A percentile compares a stretch with the other conserved stretches of the same genome.
Conservation (phyloP, 164 flowering plant species). For the Santalum album region DNA sequence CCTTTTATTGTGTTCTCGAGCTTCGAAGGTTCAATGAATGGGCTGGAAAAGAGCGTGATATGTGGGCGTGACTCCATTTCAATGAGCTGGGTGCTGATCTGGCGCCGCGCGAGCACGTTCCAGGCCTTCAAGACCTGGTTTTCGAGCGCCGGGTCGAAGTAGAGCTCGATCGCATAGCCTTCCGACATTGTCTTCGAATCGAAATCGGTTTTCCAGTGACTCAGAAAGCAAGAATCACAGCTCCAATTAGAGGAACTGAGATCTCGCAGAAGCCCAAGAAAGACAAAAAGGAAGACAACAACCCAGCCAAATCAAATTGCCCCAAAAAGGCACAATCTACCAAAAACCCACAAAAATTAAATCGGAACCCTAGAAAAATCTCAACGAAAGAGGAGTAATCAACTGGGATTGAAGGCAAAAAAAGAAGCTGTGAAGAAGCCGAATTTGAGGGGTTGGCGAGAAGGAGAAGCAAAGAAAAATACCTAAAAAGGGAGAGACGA, state of each 20-base stretch:
- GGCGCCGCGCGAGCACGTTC: conserved; percentile 90
- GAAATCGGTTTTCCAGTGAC: too few species aligned
- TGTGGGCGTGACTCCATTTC: conserved; percentile 96
- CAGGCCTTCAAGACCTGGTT: conserved; percentile 97
- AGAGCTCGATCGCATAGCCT: conserved; percentile 84
- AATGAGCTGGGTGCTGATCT: conserved; percentile 87
- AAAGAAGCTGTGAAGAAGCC: not conserved
- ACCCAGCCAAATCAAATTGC: not conserved
- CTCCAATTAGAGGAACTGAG: not conserved
- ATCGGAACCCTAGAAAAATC: not conserved
- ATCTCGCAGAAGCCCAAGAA: not conserved
- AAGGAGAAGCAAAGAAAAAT: not conserved
- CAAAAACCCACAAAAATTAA: not conserved
- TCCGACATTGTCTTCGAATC: conserved; percentile 41
- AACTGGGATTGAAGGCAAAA: not conserved
- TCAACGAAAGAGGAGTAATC: not conserved
- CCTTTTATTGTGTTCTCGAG: conserved; percentile 46
- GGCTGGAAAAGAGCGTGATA: conserved; percentile 69
- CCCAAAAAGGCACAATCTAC: not conserved
- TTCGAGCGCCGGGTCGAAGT: conserved; percentile 94
- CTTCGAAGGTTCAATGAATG: conserved; percentile 49
- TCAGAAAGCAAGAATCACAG: too few species aligned
- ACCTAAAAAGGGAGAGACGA: not conserved
- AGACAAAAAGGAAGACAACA: not conserved
- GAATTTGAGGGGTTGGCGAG: not conserved